Evolutionary conservation across 495 filamentous ascomycete genomes (phyloP).

Genomic region (Cercophora samala): DNA sequence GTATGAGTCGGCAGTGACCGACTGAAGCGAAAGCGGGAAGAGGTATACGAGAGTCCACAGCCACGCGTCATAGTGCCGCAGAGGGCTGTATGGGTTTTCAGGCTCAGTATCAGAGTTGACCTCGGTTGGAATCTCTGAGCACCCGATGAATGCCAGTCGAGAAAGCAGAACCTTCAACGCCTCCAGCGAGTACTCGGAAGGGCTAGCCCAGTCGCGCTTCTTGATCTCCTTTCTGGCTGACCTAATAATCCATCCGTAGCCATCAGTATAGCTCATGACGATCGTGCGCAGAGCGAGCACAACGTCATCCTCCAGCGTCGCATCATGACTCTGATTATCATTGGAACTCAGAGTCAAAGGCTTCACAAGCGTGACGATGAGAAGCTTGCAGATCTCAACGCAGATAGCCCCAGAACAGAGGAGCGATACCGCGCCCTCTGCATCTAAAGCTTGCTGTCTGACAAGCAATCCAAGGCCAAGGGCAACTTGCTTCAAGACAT

Average conservation of each 20-base stretch:
- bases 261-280: conserved; percentile 36
- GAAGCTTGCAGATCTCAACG: conserved; percentile 34
- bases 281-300: conserved; percentile 39
- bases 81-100: conserved; percentile 19
- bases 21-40: conserved; percentile 26
- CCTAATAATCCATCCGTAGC: conserved; percentile 28
- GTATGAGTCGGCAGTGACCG: conserved; percentile 19
- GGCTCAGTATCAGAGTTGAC: conserved; percentile 12
- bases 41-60: conserved; percentile 25
- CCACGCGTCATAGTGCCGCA: conserved; percentile 29
- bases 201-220: conserved; percentile 29
- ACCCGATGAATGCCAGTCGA: conserved; percentile 35
- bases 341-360: conserved; percentile 29
- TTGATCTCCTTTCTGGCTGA: conserved; percentile 28
- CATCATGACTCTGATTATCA: conserved; percentile 28
- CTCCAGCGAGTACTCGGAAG: conserved; percentile 27
- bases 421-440: conserved; percentile 20
- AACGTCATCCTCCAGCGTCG: conserved; percentile 37
- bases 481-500: conserved; percentile 38
- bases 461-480: conserved; percentile 40
- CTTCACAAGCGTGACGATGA: conserved; percentile 23
- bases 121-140: conserved; percentile 29
- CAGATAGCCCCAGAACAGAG: conserved; percentile 36
- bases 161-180: conserved; percentile 30
- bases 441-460: conserved; percentile 29